These are phyloP conservation scores for Oryza meyeriana DNA, from an alignment of 176 grass and related monocot genomes.

Conservation along the genomic window DNA sequence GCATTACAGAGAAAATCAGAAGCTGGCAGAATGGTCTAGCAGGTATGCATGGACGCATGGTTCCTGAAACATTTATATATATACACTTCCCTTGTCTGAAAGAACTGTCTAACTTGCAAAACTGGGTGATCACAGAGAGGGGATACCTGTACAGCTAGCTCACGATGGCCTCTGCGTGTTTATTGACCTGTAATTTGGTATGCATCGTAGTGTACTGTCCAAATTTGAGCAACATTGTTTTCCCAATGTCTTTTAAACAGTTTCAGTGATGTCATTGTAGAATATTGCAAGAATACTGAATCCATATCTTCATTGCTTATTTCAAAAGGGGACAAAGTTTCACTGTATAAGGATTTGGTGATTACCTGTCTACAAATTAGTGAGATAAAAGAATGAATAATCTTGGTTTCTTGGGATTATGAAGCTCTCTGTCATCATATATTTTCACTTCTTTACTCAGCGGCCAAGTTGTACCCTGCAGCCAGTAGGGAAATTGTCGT, in stretches of 20 bases:
- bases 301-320: background rate
- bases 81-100: background rate
- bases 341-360: background rate
- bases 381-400: background rate
- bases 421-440: background rate
- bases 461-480: too few species aligned
- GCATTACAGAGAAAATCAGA: conserved; percentile 62
- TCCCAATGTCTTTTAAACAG: background rate
- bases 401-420: background rate
- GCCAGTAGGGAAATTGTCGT: too few species aligned
- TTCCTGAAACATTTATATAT: conserved; percentile 4
- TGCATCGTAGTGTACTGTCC: background rate
- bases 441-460: background rate
- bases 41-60: conserved; percentile 26
- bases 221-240: background rate
- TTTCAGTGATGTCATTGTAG: background rate
- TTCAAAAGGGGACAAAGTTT: background rate
- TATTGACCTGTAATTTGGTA: conserved; percentile 35
- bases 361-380: background rate
- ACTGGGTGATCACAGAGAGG: conserved; percentile 51
- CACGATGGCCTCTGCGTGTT: conserved; percentile 49
- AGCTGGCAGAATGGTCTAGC: conserved; percentile 66
- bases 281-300: background rate
- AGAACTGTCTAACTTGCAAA: background rate
- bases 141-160: conserved; percentile 78